A percentile compares a stretch with the other conserved stretches of the same genome.
Evolutionary conservation across 2,329 filamentous ascomycete species (phyloP).

Genomic region (Apiospora hydei): DNA sequence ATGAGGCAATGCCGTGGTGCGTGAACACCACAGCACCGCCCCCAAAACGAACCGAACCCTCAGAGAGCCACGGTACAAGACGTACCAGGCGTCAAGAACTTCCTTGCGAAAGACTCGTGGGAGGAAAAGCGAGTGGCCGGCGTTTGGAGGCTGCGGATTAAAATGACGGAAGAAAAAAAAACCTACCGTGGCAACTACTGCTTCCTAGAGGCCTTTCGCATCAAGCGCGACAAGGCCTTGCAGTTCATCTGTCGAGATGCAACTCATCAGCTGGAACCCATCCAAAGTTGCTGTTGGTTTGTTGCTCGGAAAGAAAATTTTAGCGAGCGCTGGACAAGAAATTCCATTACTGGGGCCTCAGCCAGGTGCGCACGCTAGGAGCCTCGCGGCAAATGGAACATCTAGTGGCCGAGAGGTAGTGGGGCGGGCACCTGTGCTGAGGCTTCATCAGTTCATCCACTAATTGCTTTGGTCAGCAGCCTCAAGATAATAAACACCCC

Average conservation of each 20-base stretch:
- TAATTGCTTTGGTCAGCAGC: neutral
- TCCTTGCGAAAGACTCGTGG: slow-evolving; percentile 42
- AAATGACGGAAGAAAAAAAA: neutral
- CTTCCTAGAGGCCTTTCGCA: neutral
- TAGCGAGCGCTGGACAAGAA: slow-evolving; percentile 2
- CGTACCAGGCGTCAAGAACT: slow-evolving; percentile 42
- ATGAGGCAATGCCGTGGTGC: slow-evolving; percentile 22
- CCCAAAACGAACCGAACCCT: slow-evolving; percentile 38
- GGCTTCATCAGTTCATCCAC: neutral
- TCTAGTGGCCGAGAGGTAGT: slow-evolving; percentile 8
- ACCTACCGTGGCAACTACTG: neutral
- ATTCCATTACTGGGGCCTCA: neutral
- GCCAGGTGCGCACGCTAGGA: neutral
- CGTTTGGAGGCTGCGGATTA: slow-evolving; percentile 7
- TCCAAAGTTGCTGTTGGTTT: neutral
- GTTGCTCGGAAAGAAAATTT: slow-evolving; percentile 3
- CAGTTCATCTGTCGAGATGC: neutral
- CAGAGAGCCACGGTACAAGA: slow-evolving; percentile 44
- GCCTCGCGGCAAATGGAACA: slow-evolving; percentile 10
- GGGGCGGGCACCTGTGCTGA: neutral
- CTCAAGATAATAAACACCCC: no score
- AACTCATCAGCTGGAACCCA: neutral
- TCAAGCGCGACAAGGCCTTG: neutral
- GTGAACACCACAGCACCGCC: slow-evolving; percentile 32
- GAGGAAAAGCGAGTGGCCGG: slow-evolving; percentile 38